A percentile compares a stretch with the other conserved stretches of the same genome.
These are phyloP conservation scores for Macaranga tanarius DNA, from an alignment of 441 rosid genomes.

Conservation along the genomic window DNA sequence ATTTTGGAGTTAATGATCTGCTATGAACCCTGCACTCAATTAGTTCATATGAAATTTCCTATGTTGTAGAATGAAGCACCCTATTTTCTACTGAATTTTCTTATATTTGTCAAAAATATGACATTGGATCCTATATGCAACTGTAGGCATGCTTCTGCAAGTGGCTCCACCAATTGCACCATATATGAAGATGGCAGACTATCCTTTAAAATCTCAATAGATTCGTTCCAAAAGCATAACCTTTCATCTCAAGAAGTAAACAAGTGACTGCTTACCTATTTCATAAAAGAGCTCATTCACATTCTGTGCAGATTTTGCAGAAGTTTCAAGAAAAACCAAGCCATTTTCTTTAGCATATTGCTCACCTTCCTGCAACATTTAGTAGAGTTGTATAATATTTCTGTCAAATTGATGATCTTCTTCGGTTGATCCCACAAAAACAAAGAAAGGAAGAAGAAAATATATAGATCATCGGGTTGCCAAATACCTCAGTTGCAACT, in stretches of 20 bases:
- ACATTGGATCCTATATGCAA: conserved; percentile 5
- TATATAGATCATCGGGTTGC: conserved; percentile 5
- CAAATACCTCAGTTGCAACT: conserved; percentile 55
- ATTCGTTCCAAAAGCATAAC: neutral
- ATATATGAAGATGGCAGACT: conserved; percentile 10
- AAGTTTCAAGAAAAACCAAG: conserved; percentile 63
- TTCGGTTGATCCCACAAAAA: neutral
- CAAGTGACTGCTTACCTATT: conserved; percentile 46
- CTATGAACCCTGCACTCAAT: neutral
- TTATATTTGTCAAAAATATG: neutral
- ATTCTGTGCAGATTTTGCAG: conserved; percentile 78
- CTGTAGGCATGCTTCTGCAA: neutral
- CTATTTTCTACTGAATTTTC: neutral
- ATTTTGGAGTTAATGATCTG: neutral
- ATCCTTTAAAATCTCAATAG: neutral
- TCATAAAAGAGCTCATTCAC: conserved; percentile 85
- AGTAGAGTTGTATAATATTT: neutral
- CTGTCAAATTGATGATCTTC: neutral
- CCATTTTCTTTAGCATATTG: conserved; percentile 72
- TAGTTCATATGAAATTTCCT: neutral
- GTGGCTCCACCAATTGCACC: neutral
- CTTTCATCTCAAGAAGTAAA: neutral
- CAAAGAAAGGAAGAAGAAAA: neutral
- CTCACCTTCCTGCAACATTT: conserved; percentile 59
- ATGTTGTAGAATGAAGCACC: neutral